These are phyloP conservation scores for Eutrema yunnanense DNA, from an alignment of 345 rosid genomes.

Conservation along the genomic window DNA sequence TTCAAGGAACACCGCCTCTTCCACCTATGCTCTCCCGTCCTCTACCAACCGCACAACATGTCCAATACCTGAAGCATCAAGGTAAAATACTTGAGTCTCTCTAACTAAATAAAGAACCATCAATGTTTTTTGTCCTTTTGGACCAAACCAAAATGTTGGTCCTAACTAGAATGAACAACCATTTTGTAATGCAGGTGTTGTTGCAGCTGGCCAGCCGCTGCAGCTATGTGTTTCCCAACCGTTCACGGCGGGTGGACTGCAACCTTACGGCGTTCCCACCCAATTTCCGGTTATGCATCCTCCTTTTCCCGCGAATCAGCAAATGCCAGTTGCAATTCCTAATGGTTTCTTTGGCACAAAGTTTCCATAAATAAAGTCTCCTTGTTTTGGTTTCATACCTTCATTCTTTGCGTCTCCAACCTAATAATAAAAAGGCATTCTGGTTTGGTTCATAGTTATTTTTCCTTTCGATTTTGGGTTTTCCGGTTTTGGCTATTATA, in stretches of 20 bases:
- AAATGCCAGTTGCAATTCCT: conserved; percentile 37
- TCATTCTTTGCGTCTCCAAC: conserved; percentile 17
- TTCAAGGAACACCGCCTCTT: conserved; percentile 44
- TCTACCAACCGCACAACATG: conserved; percentile 40
- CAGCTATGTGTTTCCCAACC: conserved; percentile 42
- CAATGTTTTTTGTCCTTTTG: background rate
- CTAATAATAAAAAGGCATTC: background rate
- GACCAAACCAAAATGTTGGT: background rate
- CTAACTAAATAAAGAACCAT: background rate
- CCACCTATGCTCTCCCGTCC: conserved; percentile 49
- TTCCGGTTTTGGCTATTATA: background rate
- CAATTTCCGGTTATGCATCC: conserved; percentile 47
- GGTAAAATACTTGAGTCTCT: conserved; percentile 26
- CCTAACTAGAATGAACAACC: background rate
- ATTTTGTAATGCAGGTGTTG: conserved; percentile 6
- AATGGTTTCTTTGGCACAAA: conserved; percentile 37
- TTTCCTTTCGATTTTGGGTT: background rate
- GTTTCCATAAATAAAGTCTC: conserved; percentile 36
- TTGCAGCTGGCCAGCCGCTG: conserved; percentile 19
- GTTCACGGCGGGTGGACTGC: conserved; percentile 36
- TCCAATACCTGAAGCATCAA: conserved; percentile 55
- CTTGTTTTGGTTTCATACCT: background rate
- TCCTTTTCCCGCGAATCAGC: conserved; percentile 35
- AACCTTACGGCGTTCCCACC: conserved; percentile 34
- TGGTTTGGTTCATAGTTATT: background rate